These are phyloP conservation scores for Sphaerulina musiva DNA, from an alignment of 2,329 filamentous ascomycete species.

Conservation along the genomic window DNA sequence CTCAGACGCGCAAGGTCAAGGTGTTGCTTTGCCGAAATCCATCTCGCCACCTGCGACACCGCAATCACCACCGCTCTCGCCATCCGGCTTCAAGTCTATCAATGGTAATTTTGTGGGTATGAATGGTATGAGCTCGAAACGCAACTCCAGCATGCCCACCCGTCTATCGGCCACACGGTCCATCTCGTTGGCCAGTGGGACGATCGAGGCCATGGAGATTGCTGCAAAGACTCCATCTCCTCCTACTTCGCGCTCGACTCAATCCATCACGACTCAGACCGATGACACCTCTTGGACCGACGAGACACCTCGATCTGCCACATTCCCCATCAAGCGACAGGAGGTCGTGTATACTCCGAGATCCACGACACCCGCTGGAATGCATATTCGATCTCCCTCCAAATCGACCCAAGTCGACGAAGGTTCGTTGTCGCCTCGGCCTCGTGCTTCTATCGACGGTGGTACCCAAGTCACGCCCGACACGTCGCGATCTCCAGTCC, in stretches of 20 bases:
- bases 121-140: slow-evolving; percentile 4
- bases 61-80: slow-evolving; percentile 7
- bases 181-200: slow-evolving; percentile 11
- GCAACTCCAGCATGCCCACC: slow-evolving; percentile 7
- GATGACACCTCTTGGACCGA: slow-evolving; percentile 8
- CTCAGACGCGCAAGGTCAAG: slow-evolving; percentile 12
- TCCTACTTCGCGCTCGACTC: slow-evolving; percentile 10
- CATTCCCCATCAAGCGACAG: slow-evolving; percentile 5
- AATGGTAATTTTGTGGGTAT: slow-evolving; percentile 3
- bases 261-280: slow-evolving; percentile 13
- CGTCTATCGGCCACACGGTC: slow-evolving; percentile 6
- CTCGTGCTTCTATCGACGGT: slow-evolving; percentile 8
- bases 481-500: slow-evolving; percentile 1
- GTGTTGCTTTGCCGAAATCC: slow-evolving; percentile 5
- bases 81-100: slow-evolving; percentile 3
- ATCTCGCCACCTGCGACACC: slow-evolving; percentile 3
- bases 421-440: slow-evolving; percentile 6
- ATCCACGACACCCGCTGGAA: slow-evolving; percentile 2
- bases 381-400: slow-evolving; percentile 10
- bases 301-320: slow-evolving; percentile 3
- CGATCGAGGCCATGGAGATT: slow-evolving; percentile 12
- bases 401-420: slow-evolving; percentile 11
- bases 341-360: slow-evolving; percentile 13
- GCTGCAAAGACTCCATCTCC: slow-evolving; percentile 15
- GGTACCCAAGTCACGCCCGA: slow-evolving; percentile 4